A percentile compares a stretch with the other conserved stretches of the same genome.
phyloP scores from a whole-genome alignment of 192 early-diverging fungal genomes.

The Entophlyctis luteolus region DNA sequence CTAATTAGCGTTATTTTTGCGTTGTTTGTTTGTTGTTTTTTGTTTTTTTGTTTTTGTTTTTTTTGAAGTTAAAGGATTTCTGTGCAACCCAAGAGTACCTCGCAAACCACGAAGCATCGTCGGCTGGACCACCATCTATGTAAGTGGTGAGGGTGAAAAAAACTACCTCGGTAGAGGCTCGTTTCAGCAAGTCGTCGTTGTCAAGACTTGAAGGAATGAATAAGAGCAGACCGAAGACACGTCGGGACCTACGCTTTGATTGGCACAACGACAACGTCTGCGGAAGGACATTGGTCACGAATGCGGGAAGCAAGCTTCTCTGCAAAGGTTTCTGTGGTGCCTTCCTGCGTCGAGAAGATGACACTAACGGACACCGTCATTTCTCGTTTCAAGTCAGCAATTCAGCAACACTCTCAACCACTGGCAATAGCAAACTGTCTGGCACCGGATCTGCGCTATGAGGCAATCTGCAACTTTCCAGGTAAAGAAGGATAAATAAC shows the following conservation, averaged over 20 bases:
- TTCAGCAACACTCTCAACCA: too few species aligned
- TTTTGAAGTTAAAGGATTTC: neutral
- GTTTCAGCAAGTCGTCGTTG: constrained; percentile 43
- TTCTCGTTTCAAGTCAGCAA: too few species aligned
- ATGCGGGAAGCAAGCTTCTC: constrained; percentile 6
- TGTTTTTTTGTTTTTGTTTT: neutral
- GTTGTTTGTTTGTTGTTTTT: neutral
- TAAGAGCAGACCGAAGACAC: neutral
- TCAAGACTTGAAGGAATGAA: neutral
- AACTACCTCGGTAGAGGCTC: constrained; percentile 46
- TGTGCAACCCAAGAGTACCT: too few species aligned
- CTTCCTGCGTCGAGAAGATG: constrained; percentile 20
- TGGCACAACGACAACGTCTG: neutral
- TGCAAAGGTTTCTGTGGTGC: constrained; percentile 12
- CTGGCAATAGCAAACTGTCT: too few species aligned
- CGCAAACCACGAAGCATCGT: constrained; percentile 54
- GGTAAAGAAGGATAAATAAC: too few species aligned
- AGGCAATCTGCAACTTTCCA: too few species aligned
- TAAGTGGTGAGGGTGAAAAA: constrained; percentile 66
- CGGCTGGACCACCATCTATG: constrained; percentile 63
- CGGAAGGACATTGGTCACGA: neutral
- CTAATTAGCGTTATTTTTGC: neutral
- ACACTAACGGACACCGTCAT: constrained; percentile 5
- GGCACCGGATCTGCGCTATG: too few species aligned
- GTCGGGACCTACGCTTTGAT: constrained; percentile 6